Base-by-base conservation (phyloP, 2,329 filamentous ascomycete species). In the Ophiostoma himal-ulmi region DNA sequence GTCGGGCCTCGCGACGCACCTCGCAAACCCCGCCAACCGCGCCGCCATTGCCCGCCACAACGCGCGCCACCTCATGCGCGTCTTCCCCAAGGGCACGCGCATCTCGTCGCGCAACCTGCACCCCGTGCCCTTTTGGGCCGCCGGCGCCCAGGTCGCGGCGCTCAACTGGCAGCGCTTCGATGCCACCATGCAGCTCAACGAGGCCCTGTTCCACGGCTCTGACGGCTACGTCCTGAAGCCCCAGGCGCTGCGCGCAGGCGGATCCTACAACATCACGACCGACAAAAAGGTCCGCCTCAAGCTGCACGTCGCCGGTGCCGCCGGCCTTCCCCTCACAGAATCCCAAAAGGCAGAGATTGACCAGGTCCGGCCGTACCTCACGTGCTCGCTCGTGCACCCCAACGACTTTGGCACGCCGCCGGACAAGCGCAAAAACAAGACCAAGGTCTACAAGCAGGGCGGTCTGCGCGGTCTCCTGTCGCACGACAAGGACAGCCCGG, bases 141-240 rank as follows among this genome's bases (percentile, higher is more conserved):
- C 57, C 57, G 57, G 57, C 57, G 57, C 57, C 4, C 57, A 62
- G 57, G 57, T 62, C 57, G 57, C 57, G 26, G 57, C 57, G 26
- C 57, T 62, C 57, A 62, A 62, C 57, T 62, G 57, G 57, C 57
- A 62, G 57, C 57, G 57, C 57, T 62, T 62, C 26, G 57, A 62
- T 13, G 57, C 57, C 57, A 62, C 57, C 11, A 62, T 62, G 57
- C 57, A 62, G 57, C 57, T 62, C 26, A 62, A 62, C 57, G 57
- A 34, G 26, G 57, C 57, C 26, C 26, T 62, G 11, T 62, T 62
- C 26, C 57, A 62, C 26, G 57, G 57, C 26, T 34, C 26, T 13
- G 57, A 62, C 57, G 57, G 57, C 57, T 62, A 62, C 13, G 57
- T 62, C n/a, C 57, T 62, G 11, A 62, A 62, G 26, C 57, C 57